phyloP scores from a whole-genome alignment of 208 protist species.

The Willaertia magna region DNA sequence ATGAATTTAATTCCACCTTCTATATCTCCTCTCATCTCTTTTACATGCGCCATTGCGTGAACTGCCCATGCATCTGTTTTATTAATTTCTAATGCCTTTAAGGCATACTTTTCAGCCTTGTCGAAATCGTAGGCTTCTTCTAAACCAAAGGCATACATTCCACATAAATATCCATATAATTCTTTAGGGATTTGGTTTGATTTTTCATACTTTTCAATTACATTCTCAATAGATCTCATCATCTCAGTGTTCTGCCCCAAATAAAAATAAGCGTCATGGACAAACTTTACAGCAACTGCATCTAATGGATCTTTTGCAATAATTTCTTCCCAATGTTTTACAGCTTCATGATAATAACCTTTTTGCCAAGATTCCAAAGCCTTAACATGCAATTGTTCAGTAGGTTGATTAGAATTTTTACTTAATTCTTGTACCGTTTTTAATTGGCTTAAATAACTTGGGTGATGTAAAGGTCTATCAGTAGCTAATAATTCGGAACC shows the following conservation, averaged over 20 bases:
- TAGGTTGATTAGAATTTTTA: not conserved
- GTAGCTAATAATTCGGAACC: not conserved
- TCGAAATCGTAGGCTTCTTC: not conserved
- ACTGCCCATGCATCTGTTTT: not conserved
- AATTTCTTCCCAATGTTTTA: not conserved
- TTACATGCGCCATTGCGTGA: not conserved
- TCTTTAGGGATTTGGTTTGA: not conserved
- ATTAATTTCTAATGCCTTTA: not conserved
- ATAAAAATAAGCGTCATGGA: constrained; percentile 4
- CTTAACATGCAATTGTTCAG: not conserved
- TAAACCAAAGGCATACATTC: constrained; percentile 2
- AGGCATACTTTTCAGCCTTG: not conserved
- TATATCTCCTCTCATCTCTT: not conserved
- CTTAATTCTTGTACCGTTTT: not conserved
- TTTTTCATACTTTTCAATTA: not conserved
- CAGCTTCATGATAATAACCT: not conserved
- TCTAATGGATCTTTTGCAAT: not conserved
- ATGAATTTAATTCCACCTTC: not conserved
- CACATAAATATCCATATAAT: not conserved
- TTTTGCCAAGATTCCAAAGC: not conserved
- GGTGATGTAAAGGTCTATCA: not conserved
- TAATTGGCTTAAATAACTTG: not conserved
- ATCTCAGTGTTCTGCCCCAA: not conserved
- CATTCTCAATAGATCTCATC: not conserved
- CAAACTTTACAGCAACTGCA: not conserved